These are phyloP conservation scores for Talaromyces sp. DNA, from an alignment of 2,329 filamentous ascomycete species.

Conservation along the genomic window DNA sequence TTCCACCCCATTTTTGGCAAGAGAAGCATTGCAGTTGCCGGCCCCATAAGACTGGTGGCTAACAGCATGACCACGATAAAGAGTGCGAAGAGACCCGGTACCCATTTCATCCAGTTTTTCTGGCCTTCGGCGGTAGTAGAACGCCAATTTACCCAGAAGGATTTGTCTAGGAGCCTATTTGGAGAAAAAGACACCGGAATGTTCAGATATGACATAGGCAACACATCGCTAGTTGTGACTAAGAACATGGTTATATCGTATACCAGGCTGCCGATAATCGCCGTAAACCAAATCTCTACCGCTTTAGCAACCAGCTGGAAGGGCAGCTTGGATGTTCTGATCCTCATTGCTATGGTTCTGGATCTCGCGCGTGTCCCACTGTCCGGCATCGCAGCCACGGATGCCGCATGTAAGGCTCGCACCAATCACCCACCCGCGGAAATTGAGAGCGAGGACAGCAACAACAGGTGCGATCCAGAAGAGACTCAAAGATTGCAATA, in stretches of 20 bases:
- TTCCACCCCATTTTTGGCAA: no score
- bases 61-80: no score
- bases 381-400: neutral
- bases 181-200: no score
- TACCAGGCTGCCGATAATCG: neutral
- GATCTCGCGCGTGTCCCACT: neutral
- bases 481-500: neutral
- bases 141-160: no score
- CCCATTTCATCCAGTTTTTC: no score
- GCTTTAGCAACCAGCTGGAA: neutral
- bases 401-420: neutral
- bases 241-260: neutral
- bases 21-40: no score
- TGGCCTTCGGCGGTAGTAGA: no score
- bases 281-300: neutral
- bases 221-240: neutral
- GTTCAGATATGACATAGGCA: no score
- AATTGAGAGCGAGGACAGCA: neutral
- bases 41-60: no score
- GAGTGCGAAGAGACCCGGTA: no score
- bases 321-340: neutral
- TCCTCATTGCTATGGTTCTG: neutral
- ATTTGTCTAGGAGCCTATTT: no score
- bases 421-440: neutral
- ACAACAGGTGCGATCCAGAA: neutral